Evolutionary conservation across 108 stramenopile genomes (phyloP).

Genomic region (Fistulifera solaris): DNA sequence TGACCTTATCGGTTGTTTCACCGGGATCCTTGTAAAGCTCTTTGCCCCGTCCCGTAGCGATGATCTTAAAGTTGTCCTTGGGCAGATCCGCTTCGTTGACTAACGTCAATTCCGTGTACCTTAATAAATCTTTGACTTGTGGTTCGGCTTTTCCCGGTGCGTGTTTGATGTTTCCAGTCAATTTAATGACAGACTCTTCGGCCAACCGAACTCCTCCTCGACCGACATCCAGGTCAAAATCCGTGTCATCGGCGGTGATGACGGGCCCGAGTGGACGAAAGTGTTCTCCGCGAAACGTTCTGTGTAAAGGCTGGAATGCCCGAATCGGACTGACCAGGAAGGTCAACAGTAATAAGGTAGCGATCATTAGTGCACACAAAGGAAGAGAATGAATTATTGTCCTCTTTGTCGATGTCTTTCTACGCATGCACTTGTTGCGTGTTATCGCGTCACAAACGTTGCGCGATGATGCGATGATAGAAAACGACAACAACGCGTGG

Average conservation of each 20-base stretch:
- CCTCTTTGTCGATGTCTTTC: no score
- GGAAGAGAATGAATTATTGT: no score
- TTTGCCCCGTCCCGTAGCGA: slow-evolving; percentile 50
- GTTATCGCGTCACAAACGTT: no score
- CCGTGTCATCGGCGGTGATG: slow-evolving; percentile 34
- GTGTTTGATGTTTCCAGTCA: slow-evolving; percentile 35
- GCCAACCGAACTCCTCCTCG: slow-evolving; percentile 58
- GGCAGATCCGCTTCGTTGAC: slow-evolving; percentile 24
- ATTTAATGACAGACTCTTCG: slow-evolving; percentile 46
- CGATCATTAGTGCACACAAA: no score
- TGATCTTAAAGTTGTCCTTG: slow-evolving; percentile 23
- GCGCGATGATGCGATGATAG: no score
- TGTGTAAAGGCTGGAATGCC: no score
- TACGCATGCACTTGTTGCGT: no score
- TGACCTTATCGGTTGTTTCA: slow-evolving; percentile 28
- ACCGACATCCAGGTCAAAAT: slow-evolving; percentile 34
- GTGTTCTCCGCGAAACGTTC: no score
- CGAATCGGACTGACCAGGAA: no score
- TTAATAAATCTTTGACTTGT: slow-evolving; percentile 26
- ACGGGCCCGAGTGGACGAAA: slow-evolving; percentile 2
- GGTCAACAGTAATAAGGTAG: no score
- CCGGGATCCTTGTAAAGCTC: slow-evolving; percentile 67
- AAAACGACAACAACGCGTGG: no score
- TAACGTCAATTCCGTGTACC: slow-evolving; percentile 35
- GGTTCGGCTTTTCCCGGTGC: slow-evolving; percentile 30